Conservation (phyloP, 1,284 basidiomycete genomes). For the Tilletia setariae region DNA sequence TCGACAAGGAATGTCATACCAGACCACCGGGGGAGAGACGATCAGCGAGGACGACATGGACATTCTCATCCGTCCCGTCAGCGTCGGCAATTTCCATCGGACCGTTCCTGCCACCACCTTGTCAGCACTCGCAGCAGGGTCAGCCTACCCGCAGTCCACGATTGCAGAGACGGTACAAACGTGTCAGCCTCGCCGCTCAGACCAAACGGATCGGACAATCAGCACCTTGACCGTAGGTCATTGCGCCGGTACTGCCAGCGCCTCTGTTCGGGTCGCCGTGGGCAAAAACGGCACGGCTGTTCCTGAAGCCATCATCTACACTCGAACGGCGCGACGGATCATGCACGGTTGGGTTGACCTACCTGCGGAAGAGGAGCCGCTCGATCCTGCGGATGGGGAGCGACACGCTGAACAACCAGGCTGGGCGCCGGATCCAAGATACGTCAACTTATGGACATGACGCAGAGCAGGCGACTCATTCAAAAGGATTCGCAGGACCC, state of each 20-base stretch:
- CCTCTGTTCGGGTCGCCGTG: conserved; percentile 27
- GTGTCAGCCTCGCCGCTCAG: neutral
- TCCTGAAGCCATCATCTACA: conserved; percentile 35
- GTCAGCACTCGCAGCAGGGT: conserved; percentile 36
- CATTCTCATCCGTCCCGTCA: conserved; percentile 40
- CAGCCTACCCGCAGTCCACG: conserved; percentile 30
- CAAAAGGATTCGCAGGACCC: neutral
- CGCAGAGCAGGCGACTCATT: neutral
- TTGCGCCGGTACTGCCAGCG: conserved; percentile 43
- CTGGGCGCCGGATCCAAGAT: neutral
- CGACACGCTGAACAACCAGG: neutral
- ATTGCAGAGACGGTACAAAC: conserved; percentile 27
- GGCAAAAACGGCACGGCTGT: neutral
- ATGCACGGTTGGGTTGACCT: conserved; percentile 30
- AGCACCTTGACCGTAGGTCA: conserved; percentile 44
- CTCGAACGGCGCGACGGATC: conserved; percentile 43
- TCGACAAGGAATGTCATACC: conserved; percentile 25
- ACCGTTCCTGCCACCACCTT: conserved; percentile 48
- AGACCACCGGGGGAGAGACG: conserved; percentile 30
- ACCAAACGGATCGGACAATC: conserved; percentile 2
- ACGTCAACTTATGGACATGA: no score
- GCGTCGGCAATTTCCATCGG: conserved; percentile 40
- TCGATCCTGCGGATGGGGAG: neutral
- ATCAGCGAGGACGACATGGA: conserved; percentile 31
- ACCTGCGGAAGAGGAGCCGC: neutral